Base-by-base conservation (phyloP, 2,329 filamentous ascomycete genomes). In the Escovopsis sp. region DNA sequence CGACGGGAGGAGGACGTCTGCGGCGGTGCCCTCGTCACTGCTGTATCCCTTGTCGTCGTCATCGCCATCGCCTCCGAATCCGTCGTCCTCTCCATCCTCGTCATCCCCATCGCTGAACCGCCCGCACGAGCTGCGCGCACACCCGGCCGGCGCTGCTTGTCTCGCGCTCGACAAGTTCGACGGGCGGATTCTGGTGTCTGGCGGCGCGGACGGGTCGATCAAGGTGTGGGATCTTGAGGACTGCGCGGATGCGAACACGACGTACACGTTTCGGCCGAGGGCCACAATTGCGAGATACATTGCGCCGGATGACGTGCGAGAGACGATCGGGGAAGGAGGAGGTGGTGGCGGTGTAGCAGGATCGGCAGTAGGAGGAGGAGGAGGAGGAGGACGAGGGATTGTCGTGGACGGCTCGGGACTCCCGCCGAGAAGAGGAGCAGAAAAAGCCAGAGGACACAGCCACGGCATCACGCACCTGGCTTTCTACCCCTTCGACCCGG, bases 171-270 rank as follows among this genome's bases (percentile, higher is more conserved):
- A 94, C 49, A 73, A 76, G 34, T 85, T 90, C 49, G 82, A 90
- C 42, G 84, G 82, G 3, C 51, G 53, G 47, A 80, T 82, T 44
- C 67, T 94, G 42, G 58, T 94, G 2, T 93, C 87, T 1, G 88
- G 84, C 4, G 86, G 87, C 21, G 79, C 83, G 4, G 85, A 94
- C 51, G 83, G 81, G 9, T 81, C 80, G 1, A 74, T 94, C 49
- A 81, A 77, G 45, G 60, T 94, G 31, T 94, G 87, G 87, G 79
- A 94, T 56, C 69, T 94, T 6, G 81, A 93, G 48, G 61, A 68
- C 34, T 62, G 64, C 45, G 53, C 51, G 11, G 63, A 63, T 40
- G 55, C 61, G 5, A 61, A 57, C 42, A 53, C 41, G 41, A 54
- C 54, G 26, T 66, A 65, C 48, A 66, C 53, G 14, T 77, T 69